Base-by-base conservation (phyloP, 2,329 filamentous ascomycete genomes). In the Didymella arachidicola region DNA sequence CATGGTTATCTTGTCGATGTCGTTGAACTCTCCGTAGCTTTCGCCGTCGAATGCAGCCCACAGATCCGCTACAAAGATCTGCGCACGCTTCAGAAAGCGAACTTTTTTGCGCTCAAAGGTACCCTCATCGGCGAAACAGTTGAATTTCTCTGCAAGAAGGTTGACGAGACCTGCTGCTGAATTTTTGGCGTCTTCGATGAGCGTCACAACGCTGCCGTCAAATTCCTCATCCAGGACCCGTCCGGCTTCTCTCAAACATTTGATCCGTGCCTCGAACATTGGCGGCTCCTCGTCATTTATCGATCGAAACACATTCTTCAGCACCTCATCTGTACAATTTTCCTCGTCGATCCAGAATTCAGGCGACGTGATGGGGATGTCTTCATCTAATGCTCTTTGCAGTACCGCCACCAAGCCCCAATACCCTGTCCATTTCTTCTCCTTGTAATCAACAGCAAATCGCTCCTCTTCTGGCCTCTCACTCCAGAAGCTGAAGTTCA, bases 401-500 rank as follows among this genome's bases (percentile, higher is more conserved):
- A 99, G 77, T 22, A 90, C 86, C 25, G 95, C 95, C 19, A 98
- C 92, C 55, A 99, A 79, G 75, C 93, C 96, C 89, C 91, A 97
- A 77, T 99, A 99, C 3, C 95, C 95, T 0, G 93, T 97, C 92
- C 93, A 98, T 57, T 79, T 86, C 76, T 86, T 89, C 27, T 87
- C 93, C 44, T 84, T 85, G 77, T 97, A 98, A 57, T 91, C 88
- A 41, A 99, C 85, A 10, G 90, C 85, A 76, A 94, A 99, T 11
- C 92, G 84, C 68, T 94, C 87, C 5, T 87, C 83, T 11, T 90
- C 88, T 2, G 77, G 71, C 59, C 83, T 78, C 51, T 91, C 89
- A 14, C 92, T 96, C 95, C 95, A 99, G 77, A 99, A 99, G 22
- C 89, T 96, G 74, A 98, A 99, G 75, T 99, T 99, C 49, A 99